These are phyloP conservation scores for Onygena corvina DNA, from an alignment of 2,329 filamentous ascomycete species.

Conservation along the genomic window DNA sequence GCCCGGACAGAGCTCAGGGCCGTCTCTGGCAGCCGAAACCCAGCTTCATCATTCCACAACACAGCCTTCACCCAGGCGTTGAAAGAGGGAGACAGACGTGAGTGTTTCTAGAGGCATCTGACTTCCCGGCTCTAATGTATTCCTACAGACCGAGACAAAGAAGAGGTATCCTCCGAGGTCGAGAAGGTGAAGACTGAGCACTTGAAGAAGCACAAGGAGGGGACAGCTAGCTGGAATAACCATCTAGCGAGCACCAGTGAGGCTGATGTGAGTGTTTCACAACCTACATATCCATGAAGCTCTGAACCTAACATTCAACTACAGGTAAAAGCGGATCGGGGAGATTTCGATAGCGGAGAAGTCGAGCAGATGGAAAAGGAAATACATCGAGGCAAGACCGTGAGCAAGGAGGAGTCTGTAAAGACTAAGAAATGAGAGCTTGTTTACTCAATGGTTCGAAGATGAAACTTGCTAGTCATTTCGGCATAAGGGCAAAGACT, in stretches of 20 bases:
- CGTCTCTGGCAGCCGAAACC: not conserved
- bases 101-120: not conserved
- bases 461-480: no score
- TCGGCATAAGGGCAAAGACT: no score
- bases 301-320: not conserved
- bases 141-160: not conserved
- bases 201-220: not conserved
- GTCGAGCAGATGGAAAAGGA: conserved; percentile 1
- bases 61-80: not conserved
- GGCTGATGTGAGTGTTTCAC: conserved; percentile 4
- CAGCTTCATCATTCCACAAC: not conserved
- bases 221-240: not conserved
- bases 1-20: not conserved
- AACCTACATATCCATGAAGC: not conserved
- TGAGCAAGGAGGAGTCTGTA: not conserved
- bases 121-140: not conserved
- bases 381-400: not conserved
- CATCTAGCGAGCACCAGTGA: conserved; percentile 2
- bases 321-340: conserved; percentile 7
- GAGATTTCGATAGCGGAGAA: not conserved
- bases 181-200: conserved; percentile 2
- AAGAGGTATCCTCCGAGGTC: not conserved
- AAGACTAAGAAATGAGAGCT: not conserved
- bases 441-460: no score
- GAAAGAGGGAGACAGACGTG: conserved; percentile 7